Conservation (phyloP, 495 filamentous ascomycete species). For the Coniosporium apollinis region DNA sequence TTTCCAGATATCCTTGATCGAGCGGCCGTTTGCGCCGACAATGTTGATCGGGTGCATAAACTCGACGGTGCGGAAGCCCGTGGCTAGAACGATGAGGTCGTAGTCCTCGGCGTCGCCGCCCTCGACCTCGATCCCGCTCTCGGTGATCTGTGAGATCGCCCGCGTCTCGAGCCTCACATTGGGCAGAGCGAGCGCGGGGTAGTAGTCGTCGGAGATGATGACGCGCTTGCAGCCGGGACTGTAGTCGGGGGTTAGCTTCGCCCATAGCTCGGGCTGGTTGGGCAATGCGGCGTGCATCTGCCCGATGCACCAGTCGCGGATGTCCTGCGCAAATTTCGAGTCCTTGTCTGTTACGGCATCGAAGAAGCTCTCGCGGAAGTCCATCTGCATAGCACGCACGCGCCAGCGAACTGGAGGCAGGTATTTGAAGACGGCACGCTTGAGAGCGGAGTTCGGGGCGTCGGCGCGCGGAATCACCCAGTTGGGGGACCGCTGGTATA, state of each 20-base stretch:
- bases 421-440: constrained; percentile 25
- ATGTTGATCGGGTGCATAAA: constrained; percentile 39
- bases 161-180: constrained; percentile 35
- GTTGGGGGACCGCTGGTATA: constrained; percentile 53
- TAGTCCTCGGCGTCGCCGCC: constrained; percentile 22
- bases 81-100: constrained; percentile 37
- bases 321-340: constrained; percentile 20
- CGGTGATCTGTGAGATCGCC: constrained; percentile 26
- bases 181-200: constrained; percentile 25
- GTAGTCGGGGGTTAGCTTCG: constrained; percentile 33
- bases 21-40: constrained; percentile 25
- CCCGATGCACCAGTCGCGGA: constrained; percentile 16
- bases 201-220: constrained; percentile 39
- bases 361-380: constrained; percentile 29
- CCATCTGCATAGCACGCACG: constrained; percentile 31
- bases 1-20: constrained; percentile 33
- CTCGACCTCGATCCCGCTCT: constrained; percentile 28
- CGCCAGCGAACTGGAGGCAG: constrained; percentile 30
- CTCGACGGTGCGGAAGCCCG: constrained; percentile 37
- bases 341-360: constrained; percentile 22
- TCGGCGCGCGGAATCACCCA: constrained; percentile 42
- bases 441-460: constrained; percentile 22
- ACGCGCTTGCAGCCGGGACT: constrained; percentile 37
- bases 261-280: constrained; percentile 30
- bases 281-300: constrained; percentile 24